phyloP scores from a whole-genome alignment of 257 asterid species.

The Anisodus tanguticus region DNA sequence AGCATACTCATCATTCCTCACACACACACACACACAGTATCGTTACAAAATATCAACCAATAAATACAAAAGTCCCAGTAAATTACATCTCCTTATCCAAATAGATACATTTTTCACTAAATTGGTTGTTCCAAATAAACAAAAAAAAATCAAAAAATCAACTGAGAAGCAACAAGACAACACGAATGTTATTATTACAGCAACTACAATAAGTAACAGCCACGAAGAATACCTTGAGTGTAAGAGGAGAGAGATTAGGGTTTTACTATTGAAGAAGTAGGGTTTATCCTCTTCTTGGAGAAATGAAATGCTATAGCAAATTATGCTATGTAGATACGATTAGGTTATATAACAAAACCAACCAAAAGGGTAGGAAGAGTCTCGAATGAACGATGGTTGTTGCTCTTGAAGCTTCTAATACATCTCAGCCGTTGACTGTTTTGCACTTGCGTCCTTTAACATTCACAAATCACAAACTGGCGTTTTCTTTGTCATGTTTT shows the following conservation, averaged over 20 bases:
- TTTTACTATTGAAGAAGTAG: constrained; percentile 6
- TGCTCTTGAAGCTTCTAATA: constrained; percentile 43
- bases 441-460: neutral
- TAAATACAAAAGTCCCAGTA: neutral
- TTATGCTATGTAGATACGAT: neutral
- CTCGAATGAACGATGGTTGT: constrained; percentile 35
- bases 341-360: constrained; percentile 20
- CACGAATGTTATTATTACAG: neutral
- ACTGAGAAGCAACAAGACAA: neutral
- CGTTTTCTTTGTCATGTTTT: neutral
- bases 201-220: no score
- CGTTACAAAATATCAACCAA: neutral
- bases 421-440: constrained; percentile 40
- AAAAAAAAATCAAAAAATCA: neutral
- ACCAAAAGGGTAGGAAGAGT: neutral
- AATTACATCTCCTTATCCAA: constrained; percentile 10
- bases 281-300: neutral
- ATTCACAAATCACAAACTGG: neutral
- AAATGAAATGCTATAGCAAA: neutral
- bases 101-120: neutral
- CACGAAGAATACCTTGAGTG: neutral
- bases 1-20: neutral
- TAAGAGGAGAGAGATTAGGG: neutral
- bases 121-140: neutral
- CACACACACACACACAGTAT: neutral